These are phyloP conservation scores for Cercospora zeae-maydis DNA, from an alignment of 2,329 filamentous ascomycete genomes.

Conservation along the genomic window DNA sequence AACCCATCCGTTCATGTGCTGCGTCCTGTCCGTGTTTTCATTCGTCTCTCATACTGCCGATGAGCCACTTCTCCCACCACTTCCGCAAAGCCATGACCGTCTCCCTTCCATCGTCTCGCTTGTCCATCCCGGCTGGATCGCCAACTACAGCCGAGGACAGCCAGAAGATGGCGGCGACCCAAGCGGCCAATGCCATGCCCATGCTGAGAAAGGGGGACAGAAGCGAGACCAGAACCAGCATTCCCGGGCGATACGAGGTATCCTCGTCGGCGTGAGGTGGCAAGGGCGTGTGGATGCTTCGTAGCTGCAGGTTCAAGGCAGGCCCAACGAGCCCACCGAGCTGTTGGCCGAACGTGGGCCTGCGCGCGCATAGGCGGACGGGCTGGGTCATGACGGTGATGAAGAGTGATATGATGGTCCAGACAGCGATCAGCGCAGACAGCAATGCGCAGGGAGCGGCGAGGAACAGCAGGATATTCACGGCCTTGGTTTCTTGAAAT, in stretches of 20 bases:
- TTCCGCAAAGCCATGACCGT: slow-evolving; percentile 56
- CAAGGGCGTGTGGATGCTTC: slow-evolving; percentile 45
- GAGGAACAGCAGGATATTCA: slow-evolving; percentile 50
- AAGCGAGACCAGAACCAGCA: slow-evolving; percentile 52
- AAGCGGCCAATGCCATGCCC: slow-evolving; percentile 54
- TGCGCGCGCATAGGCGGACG: slow-evolving; percentile 52
- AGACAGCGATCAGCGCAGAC: slow-evolving; percentile 53
- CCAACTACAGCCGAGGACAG: slow-evolving; percentile 51
- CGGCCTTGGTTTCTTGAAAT: slow-evolving; percentile 43
- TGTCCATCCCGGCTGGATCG: slow-evolving; percentile 57
- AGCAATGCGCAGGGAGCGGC: slow-evolving; percentile 54
- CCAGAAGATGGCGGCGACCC: slow-evolving; percentile 61
- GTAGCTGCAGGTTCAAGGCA: slow-evolving; percentile 51
- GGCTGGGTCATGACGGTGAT: slow-evolving; percentile 52
- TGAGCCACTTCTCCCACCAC: slow-evolving; percentile 60
- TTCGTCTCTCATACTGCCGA: slow-evolving; percentile 28
- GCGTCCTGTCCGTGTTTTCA: slow-evolving; percentile 8
- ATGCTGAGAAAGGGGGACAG: slow-evolving; percentile 56
- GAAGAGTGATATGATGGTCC: slow-evolving; percentile 52
- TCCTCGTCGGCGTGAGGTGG: slow-evolving; percentile 34
- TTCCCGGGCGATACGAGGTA: slow-evolving; percentile 40
- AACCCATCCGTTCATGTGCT: not conserved
- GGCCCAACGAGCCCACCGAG: slow-evolving; percentile 53
- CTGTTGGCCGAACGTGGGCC: slow-evolving; percentile 48
- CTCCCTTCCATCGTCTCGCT: slow-evolving; percentile 58